A percentile compares a stretch with the other conserved stretches of the same genome.
These are phyloP conservation scores for Solanum pimpinellifolium DNA, from an alignment of 257 asterid genomes.

Conservation along the genomic window DNA sequence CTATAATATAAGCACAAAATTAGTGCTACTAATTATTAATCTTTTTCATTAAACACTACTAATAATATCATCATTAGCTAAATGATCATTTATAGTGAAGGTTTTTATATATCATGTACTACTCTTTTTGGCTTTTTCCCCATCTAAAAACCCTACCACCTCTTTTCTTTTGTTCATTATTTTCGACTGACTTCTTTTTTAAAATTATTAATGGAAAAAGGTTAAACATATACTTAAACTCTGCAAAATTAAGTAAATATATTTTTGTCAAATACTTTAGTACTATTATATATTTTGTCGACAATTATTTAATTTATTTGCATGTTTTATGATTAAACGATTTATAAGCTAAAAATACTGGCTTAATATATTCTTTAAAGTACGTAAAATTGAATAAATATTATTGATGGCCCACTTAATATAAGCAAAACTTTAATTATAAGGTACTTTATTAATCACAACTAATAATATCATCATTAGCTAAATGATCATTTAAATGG, in stretches of 20 bases:
- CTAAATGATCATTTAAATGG: neutral
- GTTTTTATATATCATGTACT: neutral
- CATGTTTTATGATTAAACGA: neutral
- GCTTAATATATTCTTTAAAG: neutral
- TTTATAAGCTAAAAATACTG: neutral
- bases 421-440: slow-evolving; percentile 2
- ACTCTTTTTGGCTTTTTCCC: neutral
- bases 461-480: slow-evolving; percentile 9
- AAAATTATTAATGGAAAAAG: neutral
- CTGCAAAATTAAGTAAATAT: neutral
- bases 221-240: neutral
- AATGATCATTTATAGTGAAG: neutral
- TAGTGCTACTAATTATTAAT: neutral
- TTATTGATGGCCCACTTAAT: neutral
- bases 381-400: neutral
- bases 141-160: neutral
- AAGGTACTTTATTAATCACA: slow-evolving; percentile 9
- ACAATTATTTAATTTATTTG: neutral
- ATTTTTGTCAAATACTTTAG: neutral
- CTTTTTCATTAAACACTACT: slow-evolving; percentile 12
- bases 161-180: slow-evolving; percentile 5
- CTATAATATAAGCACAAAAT: neutral
- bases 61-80: slow-evolving; percentile 12
- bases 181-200: slow-evolving; percentile 13
- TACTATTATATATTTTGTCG: neutral